A percentile compares a stretch with the other conserved stretches of the same genome.
Evolutionary conservation across 1,284 basidiomycete species (phyloP).

Genomic region (Cystobasidiaceae sp.): DNA sequence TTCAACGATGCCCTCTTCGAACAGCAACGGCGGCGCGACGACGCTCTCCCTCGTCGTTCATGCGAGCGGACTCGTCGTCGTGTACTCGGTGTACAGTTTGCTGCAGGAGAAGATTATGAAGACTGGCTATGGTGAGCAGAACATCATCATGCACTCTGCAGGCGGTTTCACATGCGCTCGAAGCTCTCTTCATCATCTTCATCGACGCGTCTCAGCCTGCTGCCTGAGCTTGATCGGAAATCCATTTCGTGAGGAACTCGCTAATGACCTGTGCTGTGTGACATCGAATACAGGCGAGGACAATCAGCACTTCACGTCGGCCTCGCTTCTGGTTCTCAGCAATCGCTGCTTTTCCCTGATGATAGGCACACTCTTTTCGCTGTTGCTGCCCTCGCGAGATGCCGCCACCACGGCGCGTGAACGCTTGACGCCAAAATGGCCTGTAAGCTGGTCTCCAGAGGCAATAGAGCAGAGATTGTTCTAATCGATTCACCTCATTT

Average conservation of each 20-base stretch:
- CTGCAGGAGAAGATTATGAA: slow-evolving; percentile 42
- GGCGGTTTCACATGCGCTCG: background rate
- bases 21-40: no score
- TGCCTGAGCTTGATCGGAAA: background rate
- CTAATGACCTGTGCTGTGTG: background rate
- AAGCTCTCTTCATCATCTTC: no score
- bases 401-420: background rate
- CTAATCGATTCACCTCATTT: background rate
- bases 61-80: slow-evolving; percentile 33
- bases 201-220: background rate
- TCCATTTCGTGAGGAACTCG: background rate
- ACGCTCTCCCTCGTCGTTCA: slow-evolving; percentile 43
- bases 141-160: background rate
- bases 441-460: background rate
- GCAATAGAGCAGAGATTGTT: background rate
- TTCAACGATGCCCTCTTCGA: no score
- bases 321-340: slow-evolving; percentile 38
- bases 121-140: slow-evolving; percentile 37
- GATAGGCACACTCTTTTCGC: slow-evolving; percentile 33
- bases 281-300: slow-evolving; percentile 30
- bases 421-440: slow-evolving; percentile 7
- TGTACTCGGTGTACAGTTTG: slow-evolving; percentile 38
- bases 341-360: slow-evolving; percentile 38
- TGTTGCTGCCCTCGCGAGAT: slow-evolving; percentile 18
- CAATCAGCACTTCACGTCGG: slow-evolving; percentile 38